Conservation (phyloP, 345 rosid genomes). For the Ailanthus altissimus region DNA sequence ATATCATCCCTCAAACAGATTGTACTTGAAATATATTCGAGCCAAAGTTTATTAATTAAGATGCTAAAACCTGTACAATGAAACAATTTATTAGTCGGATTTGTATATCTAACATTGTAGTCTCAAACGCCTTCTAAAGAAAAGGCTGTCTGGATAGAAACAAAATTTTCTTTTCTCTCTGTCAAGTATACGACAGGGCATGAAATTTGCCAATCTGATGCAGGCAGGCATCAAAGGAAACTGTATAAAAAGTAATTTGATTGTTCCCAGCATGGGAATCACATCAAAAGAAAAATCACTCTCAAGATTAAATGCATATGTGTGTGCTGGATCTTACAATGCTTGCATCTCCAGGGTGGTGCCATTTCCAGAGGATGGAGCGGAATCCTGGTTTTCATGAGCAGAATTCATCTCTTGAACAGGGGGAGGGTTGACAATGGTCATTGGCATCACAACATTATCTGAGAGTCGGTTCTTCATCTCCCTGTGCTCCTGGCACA, state of each 20-base stretch:
- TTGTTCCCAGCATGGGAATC: not conserved
- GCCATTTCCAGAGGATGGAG: slow-evolving; percentile 43
- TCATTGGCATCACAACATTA: slow-evolving; percentile 79
- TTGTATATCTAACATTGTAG: slow-evolving; percentile 10
- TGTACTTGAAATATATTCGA: no score
- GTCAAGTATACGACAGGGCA: not conserved
- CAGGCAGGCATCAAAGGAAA: not conserved
- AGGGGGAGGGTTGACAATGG: slow-evolving; percentile 85
- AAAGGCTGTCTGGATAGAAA: not conserved
- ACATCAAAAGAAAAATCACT: slow-evolving; percentile 10
- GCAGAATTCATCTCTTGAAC: slow-evolving; percentile 80
- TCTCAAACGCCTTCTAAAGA: not conserved
- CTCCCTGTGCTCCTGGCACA: slow-evolving; percentile 87
- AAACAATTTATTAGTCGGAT: not conserved
- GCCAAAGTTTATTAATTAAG: not conserved
- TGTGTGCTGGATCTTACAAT: slow-evolving; percentile 27
- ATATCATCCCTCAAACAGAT: no score
- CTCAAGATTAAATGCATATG: not conserved
- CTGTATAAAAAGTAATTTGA: not conserved
- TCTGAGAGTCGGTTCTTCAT: slow-evolving; percentile 81
- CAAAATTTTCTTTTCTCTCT: not conserved
- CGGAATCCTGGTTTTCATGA: slow-evolving; percentile 37
- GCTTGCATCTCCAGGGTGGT: slow-evolving; percentile 64
- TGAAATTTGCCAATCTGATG: not conserved
- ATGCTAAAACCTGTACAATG: not conserved